Evolutionary conservation across 495 filamentous ascomycete species (phyloP).

Genomic region (Talaromyces liani): DNA sequence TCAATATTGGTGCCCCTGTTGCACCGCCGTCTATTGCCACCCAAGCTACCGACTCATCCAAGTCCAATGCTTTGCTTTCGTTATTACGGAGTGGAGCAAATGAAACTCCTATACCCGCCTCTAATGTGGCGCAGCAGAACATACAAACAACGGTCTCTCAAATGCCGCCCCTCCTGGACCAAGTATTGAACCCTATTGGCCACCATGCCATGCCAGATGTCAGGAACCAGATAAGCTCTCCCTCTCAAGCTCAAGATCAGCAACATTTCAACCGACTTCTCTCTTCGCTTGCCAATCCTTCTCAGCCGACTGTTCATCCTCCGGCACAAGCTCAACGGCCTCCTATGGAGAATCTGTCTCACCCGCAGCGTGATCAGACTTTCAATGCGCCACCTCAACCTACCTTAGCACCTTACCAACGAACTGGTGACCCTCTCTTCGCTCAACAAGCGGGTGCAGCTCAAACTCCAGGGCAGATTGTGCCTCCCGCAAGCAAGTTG

Average conservation of each 20-base stretch:
- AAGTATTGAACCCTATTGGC: neutral
- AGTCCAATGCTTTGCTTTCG: constrained; percentile 49
- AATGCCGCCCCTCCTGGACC: neutral
- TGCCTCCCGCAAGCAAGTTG: constrained; percentile 50
- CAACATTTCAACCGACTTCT: constrained; percentile 27
- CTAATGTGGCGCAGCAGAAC: neutral
- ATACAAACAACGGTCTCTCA: neutral
- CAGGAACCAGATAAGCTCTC: constrained; percentile 13
- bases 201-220: neutral
- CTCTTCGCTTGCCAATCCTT: constrained; percentile 24
- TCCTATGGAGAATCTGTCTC: neutral
- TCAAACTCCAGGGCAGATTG: constrained; percentile 34
- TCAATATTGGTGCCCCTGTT: constrained; percentile 45
- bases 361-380: neutral
- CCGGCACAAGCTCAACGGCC: neutral
- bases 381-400: constrained; percentile 1
- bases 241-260: constrained; percentile 30
- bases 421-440: constrained; percentile 45
- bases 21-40: constrained; percentile 2
- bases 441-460: constrained; percentile 31
- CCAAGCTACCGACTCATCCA: constrained; percentile 21
- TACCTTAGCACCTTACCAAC: constrained; percentile 40
- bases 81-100: constrained; percentile 46
- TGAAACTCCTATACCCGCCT: constrained; percentile 17
- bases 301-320: neutral